Conservation (phyloP, 495 filamentous ascomycete species). For the Cenococcum geophilum region DNA sequence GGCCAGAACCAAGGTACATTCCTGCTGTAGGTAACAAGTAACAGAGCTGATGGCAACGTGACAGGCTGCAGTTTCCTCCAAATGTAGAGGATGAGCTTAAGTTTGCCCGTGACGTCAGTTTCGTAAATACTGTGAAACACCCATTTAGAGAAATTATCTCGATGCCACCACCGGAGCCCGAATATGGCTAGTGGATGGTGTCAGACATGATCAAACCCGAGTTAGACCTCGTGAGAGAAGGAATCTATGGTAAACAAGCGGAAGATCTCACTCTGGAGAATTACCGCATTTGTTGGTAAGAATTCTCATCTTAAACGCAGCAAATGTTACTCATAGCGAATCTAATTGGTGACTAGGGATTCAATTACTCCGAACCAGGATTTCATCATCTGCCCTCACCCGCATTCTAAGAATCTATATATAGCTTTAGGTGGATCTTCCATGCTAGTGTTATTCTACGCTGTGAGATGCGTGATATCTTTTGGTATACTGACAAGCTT, state of each 20-base stretch:
- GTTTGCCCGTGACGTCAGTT: constrained; percentile 49
- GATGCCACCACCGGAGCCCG: constrained; percentile 41
- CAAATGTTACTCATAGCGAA: too few relatives aligned
- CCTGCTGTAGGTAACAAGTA: background rate
- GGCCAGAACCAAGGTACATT: background rate
- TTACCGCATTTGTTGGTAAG: constrained; percentile 46
- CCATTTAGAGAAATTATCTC: constrained; percentile 43
- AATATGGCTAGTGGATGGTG: constrained; percentile 48
- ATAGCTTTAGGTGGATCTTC: constrained; percentile 46
- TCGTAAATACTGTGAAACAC: constrained; percentile 47
- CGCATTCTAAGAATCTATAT: constrained; percentile 33
- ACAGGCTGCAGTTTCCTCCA: constrained; percentile 38
- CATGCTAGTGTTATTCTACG: background rate
- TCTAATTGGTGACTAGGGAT: too few relatives aligned
- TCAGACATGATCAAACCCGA: constrained; percentile 39
- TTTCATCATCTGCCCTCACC: constrained; percentile 27
- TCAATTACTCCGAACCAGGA: constrained; percentile 23
- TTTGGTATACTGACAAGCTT: too few relatives aligned
- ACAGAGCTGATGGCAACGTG: constrained; percentile 18
- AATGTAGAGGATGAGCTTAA: constrained; percentile 45
- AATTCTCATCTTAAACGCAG: background rate
- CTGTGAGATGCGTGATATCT: too few relatives aligned
- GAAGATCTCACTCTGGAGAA: constrained; percentile 40
- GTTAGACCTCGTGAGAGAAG: constrained; percentile 37
- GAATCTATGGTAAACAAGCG: constrained; percentile 40